Evolutionary conservation across 2,329 filamentous ascomycete genomes (phyloP).

Genomic region (Fusarium annulatum): DNA sequence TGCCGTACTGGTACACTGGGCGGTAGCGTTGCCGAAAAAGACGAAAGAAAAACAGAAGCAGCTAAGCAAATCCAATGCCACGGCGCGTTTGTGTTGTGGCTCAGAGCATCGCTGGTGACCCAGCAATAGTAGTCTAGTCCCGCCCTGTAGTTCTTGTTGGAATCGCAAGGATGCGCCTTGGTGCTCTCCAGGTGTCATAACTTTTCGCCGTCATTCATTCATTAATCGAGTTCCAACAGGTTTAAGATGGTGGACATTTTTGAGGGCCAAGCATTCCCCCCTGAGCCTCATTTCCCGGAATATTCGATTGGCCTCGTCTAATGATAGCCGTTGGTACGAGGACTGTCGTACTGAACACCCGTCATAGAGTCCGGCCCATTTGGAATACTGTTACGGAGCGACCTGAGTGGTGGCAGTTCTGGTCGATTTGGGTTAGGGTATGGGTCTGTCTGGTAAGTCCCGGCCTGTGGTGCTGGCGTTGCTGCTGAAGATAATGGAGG

Average conservation of each 20-base stretch:
- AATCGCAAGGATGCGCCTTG: slow-evolving; percentile 20
- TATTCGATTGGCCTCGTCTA: slow-evolving; percentile 53
- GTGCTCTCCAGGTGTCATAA: slow-evolving; percentile 36
- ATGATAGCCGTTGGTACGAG: slow-evolving; percentile 61
- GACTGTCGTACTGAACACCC: slow-evolving; percentile 70
- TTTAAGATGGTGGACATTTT: slow-evolving; percentile 16
- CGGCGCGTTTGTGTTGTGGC: slow-evolving; percentile 25
- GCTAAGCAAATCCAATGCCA: slow-evolving; percentile 34
- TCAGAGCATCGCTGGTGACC: slow-evolving; percentile 12
- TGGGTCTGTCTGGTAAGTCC: slow-evolving; percentile 46
- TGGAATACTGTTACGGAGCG: slow-evolving; percentile 58
- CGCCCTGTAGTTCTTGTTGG: slow-evolving; percentile 18
- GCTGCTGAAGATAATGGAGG: slow-evolving; percentile 35
- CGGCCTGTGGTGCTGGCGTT: slow-evolving; percentile 33
- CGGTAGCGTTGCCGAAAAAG: slow-evolving; percentile 13
- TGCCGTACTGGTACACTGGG: slow-evolving; percentile 34
- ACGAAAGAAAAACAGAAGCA: slow-evolving; percentile 19
- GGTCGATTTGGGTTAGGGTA: slow-evolving; percentile 54
- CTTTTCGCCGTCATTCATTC: slow-evolving; percentile 46
- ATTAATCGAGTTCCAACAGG: slow-evolving; percentile 34
- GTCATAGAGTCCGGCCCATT: slow-evolving; percentile 70
- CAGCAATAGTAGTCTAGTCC: slow-evolving; percentile 16
- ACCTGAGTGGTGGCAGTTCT: slow-evolving; percentile 68
- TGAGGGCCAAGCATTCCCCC: background rate
- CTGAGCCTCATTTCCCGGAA: background rate